Base-by-base conservation (phyloP, 371 early-diverging fungal genomes). In the Capillidium rhysosporum region DNA sequence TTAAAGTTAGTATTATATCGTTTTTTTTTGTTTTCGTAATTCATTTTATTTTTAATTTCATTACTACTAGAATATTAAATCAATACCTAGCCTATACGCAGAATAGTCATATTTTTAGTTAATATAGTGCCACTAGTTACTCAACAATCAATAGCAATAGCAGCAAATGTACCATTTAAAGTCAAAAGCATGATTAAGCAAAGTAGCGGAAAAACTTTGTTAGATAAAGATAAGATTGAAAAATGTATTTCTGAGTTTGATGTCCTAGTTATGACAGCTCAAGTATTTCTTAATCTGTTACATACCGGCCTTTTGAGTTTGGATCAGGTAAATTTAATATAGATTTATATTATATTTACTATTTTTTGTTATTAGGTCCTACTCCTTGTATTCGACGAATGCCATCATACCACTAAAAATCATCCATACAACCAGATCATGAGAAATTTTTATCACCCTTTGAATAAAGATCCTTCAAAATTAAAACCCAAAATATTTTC, bases 341-440 rank as follows among this genome's bases (percentile, higher is more conserved):
- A 21, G 14, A 23, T 14, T 29, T 30, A 21, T 7, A 1, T 30
- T 24, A 10, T 55, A 4, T 21, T 23, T 39, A 25, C 45, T n/a
- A 14, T 29, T n/a, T 2, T 52, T 24, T 16, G 12, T 18, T 10
- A 23, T 1, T 46, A 82, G 84, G 72, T 88, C 18, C 70, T 74
- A 62, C 58, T 91, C 24, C 58, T 95, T 9, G 70, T 95, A 2
- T 86, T 95, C 63, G 96, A 95, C 61, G 96, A 95, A 63, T 86
- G 87, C 53, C 96, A 95, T 62, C 89, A 93, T 62, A 76, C 87
- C 2, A 71, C 82, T 16, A 84, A 82, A 57, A 66, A 70, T 29
- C 88, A 90, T 56, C 81, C 86, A 0, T 92, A 85, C 65, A 79
- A 82, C 55, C 62, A 77, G 29, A 82, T 94, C 38, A 89, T 92